Evolutionary conservation across 495 filamentous ascomycete species (phyloP).

Genomic region (Penicillium macrosclerotiorum): DNA sequence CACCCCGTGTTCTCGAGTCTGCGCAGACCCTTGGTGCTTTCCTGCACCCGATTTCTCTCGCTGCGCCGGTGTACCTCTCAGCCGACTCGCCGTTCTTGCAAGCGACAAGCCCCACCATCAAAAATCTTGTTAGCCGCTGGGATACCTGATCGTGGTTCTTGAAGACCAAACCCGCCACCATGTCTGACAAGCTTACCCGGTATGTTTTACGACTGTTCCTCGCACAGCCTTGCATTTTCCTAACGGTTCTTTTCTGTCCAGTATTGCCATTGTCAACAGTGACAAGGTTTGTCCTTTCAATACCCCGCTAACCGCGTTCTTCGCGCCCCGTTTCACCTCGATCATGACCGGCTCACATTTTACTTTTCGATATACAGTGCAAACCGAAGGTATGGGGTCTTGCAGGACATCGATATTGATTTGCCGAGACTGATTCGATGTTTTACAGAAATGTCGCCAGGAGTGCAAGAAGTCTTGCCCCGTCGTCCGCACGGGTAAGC

Average conservation of each 20-base stretch:
- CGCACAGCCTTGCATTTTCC: background rate
- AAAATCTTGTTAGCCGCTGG: conserved; percentile 14
- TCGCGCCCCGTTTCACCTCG: conserved; percentile 7
- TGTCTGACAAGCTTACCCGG: conserved; percentile 88
- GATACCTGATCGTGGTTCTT: conserved; percentile 20
- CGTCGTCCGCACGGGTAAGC: conserved; percentile 95
- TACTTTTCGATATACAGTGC: conserved; percentile 57
- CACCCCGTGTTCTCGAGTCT: conserved; percentile 15
- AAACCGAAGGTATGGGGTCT: conserved; percentile 79
- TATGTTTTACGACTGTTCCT: conserved; percentile 31
- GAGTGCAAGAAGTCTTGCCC: conserved; percentile 99
- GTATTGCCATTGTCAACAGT: conserved; percentile 94
- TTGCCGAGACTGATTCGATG: conserved; percentile 13
- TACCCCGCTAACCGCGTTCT: conserved; percentile 32
- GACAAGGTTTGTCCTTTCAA: conserved; percentile 80
- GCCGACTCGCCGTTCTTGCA: conserved; percentile 10
- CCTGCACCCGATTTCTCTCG: conserved; percentile 12
- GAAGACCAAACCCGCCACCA: conserved; percentile 39
- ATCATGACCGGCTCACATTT: conserved; percentile 34
- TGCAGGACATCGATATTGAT: background rate
- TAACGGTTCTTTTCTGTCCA: conserved; percentile 36
- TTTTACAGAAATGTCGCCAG: conserved; percentile 80
- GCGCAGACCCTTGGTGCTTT: conserved; percentile 26
- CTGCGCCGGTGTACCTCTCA: conserved; percentile 16
- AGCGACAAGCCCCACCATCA: background rate